Conservation (phyloP, 179 eudicot genomes). For the Silene vulgaris region DNA sequence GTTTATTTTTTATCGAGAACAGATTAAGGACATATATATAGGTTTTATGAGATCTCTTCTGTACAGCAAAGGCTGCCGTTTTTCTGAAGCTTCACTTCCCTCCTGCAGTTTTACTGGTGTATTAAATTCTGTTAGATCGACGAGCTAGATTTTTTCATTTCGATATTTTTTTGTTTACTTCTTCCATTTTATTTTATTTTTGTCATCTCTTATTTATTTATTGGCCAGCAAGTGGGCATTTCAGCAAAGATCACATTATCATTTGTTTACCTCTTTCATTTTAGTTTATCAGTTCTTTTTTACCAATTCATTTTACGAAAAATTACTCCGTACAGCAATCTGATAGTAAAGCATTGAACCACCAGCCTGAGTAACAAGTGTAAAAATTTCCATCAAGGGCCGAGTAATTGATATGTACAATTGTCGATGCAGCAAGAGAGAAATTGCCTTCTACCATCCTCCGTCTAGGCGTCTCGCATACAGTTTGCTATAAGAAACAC, state of each 20-base stretch:
- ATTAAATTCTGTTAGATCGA: background rate
- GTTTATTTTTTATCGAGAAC: constrained; percentile 17
- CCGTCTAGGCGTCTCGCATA: too few species aligned
- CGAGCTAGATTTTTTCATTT: background rate
- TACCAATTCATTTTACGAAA: background rate
- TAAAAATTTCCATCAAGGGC: too few species aligned
- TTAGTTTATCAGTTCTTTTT: background rate
- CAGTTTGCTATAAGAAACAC: too few species aligned
- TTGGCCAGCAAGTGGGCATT: background rate
- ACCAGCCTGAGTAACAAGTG: too few species aligned
- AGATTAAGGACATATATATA: constrained; percentile 23
- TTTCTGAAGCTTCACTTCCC: constrained; percentile 9
- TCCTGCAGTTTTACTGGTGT: background rate
- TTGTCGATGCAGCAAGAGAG: too few species aligned
- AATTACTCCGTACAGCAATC: too few species aligned
- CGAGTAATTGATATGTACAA: too few species aligned
- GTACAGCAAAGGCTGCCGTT: constrained; percentile 32
- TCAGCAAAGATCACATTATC: background rate
- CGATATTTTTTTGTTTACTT: background rate
- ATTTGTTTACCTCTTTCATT: background rate
- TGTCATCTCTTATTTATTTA: background rate
- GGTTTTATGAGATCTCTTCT: constrained; percentile 11
- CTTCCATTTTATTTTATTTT: background rate
- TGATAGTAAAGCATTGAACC: too few species aligned
- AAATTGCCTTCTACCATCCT: too few species aligned